Conservation (phyloP, 495 filamentous ascomycete species). For the Talaromyces adpressus region DNA sequence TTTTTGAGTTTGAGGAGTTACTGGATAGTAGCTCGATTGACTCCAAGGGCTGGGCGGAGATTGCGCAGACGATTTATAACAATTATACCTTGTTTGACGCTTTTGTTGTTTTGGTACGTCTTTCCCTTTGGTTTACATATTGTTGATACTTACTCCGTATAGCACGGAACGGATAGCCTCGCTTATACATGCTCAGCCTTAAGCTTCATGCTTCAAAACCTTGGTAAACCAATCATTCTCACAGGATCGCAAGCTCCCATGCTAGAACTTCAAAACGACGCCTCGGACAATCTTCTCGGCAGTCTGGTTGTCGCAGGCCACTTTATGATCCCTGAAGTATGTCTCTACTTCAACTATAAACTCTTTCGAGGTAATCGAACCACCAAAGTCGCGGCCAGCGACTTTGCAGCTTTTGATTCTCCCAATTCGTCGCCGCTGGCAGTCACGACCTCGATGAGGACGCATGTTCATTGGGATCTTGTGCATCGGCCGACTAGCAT, state of each 20-base stretch:
- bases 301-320: slow-evolving; percentile 91
- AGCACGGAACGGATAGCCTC: slow-evolving; percentile 86
- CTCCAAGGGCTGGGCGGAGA: slow-evolving; percentile 82
- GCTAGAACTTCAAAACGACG: slow-evolving; percentile 86
- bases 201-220: slow-evolving; percentile 88
- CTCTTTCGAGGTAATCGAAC: slow-evolving; percentile 88
- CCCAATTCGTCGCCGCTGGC: slow-evolving; percentile 80
- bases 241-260: slow-evolving; percentile 92
- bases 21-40: slow-evolving; percentile 93
- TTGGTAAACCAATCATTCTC: slow-evolving; percentile 87
- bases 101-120: slow-evolving; percentile 70
- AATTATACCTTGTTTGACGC: slow-evolving; percentile 93
- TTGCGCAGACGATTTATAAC: slow-evolving; percentile 57
- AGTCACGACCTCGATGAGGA: slow-evolving; percentile 69
- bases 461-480: slow-evolving; percentile 76
- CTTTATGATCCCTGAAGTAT: slow-evolving; percentile 94
- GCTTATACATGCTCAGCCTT: slow-evolving; percentile 89
- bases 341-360: slow-evolving; percentile 89
- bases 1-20: slow-evolving; percentile 79
- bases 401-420: slow-evolving; percentile 80
- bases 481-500: slow-evolving; percentile 69
- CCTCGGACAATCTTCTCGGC: slow-evolving; percentile 90
- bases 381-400: slow-evolving; percentile 81
- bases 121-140: not conserved
- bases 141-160: not conserved